phyloP scores from a whole-genome alignment of 2,329 filamentous ascomycete species.

The Colletotrichum camelliae region DNA sequence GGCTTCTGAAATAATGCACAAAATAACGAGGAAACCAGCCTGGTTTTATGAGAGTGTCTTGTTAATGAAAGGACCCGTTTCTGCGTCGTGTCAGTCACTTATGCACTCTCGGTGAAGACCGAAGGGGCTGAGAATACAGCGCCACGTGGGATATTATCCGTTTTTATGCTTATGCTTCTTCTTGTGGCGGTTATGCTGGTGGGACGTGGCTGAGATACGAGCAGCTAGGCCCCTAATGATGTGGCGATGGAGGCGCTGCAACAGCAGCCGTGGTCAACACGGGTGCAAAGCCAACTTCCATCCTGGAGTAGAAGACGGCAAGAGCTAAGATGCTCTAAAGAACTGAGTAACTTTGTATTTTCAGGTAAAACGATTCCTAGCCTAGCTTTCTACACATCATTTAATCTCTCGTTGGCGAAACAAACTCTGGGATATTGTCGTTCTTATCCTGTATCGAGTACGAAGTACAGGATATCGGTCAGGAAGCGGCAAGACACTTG shows the following conservation, averaged over 20 bases:
- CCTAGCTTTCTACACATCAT: background rate
- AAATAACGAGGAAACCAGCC: background rate
- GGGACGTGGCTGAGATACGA: background rate
- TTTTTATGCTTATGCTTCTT: background rate
- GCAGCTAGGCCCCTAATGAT: background rate
- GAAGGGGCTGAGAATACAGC: background rate
- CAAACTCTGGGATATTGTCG: background rate
- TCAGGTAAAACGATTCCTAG: background rate
- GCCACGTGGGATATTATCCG: background rate
- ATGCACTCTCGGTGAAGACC: background rate
- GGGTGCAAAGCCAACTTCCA: background rate
- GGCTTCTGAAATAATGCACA: background rate
- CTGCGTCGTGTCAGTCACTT: background rate
- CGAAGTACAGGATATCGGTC: background rate
- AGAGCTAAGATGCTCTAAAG: background rate
- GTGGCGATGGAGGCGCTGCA: background rate
- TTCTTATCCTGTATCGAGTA: background rate
- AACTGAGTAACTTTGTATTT: background rate
- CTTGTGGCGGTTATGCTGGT: background rate
- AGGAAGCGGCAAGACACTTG: background rate
- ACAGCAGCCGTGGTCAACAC: background rate
- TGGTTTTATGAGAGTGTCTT: background rate
- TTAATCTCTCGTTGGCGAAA: background rate
- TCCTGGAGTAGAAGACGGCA: background rate
- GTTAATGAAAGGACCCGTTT: background rate